Percentiles rank a stretch among this genome's conserved stretches.
These are phyloP conservation scores for Staphylotrichum longicolle DNA, from an alignment of 495 filamentous ascomycete genomes.

Conservation along the genomic window DNA sequence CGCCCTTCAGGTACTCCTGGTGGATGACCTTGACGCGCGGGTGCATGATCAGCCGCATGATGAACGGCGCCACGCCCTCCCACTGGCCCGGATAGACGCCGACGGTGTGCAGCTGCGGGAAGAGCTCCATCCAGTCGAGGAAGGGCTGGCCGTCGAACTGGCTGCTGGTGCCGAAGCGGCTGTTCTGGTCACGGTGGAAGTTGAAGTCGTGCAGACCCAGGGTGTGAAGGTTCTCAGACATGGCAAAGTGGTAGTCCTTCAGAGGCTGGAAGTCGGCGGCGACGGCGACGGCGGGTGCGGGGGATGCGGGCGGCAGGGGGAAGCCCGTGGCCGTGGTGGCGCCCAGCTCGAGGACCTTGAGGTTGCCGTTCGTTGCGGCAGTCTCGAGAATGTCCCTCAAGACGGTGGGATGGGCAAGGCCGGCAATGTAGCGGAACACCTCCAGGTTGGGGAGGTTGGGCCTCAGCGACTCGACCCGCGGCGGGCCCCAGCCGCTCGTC, in stretches of 20 bases:
- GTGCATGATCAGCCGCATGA: slow-evolving; percentile 21
- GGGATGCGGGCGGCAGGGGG: too few species aligned
- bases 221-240: slow-evolving; percentile 20
- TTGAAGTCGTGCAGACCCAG: slow-evolving; percentile 33
- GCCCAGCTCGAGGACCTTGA: slow-evolving; percentile 28
- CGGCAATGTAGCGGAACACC: slow-evolving; percentile 24
- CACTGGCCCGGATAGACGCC: slow-evolving; percentile 23
- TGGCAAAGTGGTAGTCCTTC: slow-evolving; percentile 18
- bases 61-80: slow-evolving; percentile 2
- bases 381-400: slow-evolving; percentile 16
- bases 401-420: slow-evolving; percentile 3
- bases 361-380: slow-evolving; percentile 14
- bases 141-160: slow-evolving; percentile 30
- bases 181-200: slow-evolving; percentile 8
- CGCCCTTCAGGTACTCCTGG: slow-evolving; percentile 21
- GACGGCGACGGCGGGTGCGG: too few species aligned
- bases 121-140: slow-evolving; percentile 25
- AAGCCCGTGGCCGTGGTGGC: not conserved
- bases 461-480: not conserved
- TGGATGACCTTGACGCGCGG: slow-evolving; percentile 20
- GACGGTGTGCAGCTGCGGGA: slow-evolving; percentile 28
- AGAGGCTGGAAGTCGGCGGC: slow-evolving; percentile 5
- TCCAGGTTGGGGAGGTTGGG: slow-evolving; percentile 21
- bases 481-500: not conserved
- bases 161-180: not conserved